Base-by-base conservation (phyloP, 106 monocot species). In the Agapanthus africanus region DNA sequence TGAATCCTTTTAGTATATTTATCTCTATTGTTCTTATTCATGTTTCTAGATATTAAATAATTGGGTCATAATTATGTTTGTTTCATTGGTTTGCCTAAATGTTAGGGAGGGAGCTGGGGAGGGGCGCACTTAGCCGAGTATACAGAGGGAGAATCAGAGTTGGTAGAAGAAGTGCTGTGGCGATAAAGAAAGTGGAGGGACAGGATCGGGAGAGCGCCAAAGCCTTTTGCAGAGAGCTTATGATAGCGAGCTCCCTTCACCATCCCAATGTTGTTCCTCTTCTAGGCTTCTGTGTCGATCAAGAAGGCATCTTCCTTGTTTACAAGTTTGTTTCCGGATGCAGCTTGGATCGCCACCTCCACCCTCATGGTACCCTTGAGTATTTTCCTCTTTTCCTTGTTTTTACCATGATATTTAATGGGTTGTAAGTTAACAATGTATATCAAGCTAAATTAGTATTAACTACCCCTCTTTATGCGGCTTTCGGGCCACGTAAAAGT, bases 251-350 rank as follows among this genome's bases (percentile, higher is more conserved):
- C 41, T 81, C 82, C 18, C 78, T 90, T 7, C 51, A 70, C 40
- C 71, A 84, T 73, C 76, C 78, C 41, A 81, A 84, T 36, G 59
- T 93, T 28, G 90, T 82, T 14, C 78, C 93, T n/a, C 67, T 93
- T 22, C 60, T 93, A 11, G 93, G 90, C 8, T 93, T 82, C 69
- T 93, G 93, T 39, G 71, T 90, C 26, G 84, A 84, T 32, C 70
- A 61, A 16, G 61, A 76, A 33, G 93, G 93, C 1, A 81, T 93
- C 34, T 93, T 90, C 69, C 84, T 93, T 40, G 90, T 93, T 10
- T 93, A 93, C 78, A 84, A 89, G 70, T 90, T 80, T 68, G 81
- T 87, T 68, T 78, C 90, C 26, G 82, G 86, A 9, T 90, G 93
- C 7, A 87, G 83, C 71, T 72, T 93, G 9, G 90, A 93, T 74